Evolutionary conservation across 345 rosid species (phyloP), one percentile per base, ranked within the genome.

Genomic region (Populus deltoides): DNA sequence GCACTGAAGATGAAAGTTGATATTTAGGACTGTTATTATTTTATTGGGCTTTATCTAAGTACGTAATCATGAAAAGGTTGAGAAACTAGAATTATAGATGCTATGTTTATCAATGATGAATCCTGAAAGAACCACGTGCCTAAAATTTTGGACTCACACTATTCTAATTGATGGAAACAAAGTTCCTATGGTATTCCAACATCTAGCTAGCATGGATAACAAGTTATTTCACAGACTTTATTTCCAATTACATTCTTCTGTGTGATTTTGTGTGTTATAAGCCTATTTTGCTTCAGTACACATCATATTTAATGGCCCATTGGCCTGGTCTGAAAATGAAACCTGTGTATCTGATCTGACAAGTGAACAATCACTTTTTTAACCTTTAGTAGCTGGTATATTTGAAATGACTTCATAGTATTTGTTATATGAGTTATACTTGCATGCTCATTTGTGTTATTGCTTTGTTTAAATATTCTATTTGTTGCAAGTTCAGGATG

Each of bases 401-500:
- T 59, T 33, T 31, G 38, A 72, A 53, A 53, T 6, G 47, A 33
- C 8, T n/a, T n/a, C 5, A n/a, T 10, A 59, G 5, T 53, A 29
- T 41, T 41, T n/a, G 8, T 13, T 41, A 38, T 9, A 69, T 24
- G 45, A 69, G 45, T 6, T 51, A 6, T 62, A 43, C 17, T 62
- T 25, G n/a, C 8, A 6, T 12, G 25, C 66, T 62, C 36, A 35
- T 10, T 7, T 72, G 17, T 47, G 16, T 53, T 61, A 11, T 16
- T 59, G 6, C 33, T 66, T 70, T 76, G 20, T 45, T 67, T 68
- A 8, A 41, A 35, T 81, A 65, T 24, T 67, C 66, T 47, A 45
- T 63, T 75, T 71, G 70, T 22, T 59, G 51, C 25, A 78, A 75
- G 39, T 80, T 76, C 87, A 92, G 92, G 96, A 92, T 88, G 96